Conservation (phyloP, 2,329 filamentous ascomycete genomes). For the Trichoderma hamatum region DNA sequence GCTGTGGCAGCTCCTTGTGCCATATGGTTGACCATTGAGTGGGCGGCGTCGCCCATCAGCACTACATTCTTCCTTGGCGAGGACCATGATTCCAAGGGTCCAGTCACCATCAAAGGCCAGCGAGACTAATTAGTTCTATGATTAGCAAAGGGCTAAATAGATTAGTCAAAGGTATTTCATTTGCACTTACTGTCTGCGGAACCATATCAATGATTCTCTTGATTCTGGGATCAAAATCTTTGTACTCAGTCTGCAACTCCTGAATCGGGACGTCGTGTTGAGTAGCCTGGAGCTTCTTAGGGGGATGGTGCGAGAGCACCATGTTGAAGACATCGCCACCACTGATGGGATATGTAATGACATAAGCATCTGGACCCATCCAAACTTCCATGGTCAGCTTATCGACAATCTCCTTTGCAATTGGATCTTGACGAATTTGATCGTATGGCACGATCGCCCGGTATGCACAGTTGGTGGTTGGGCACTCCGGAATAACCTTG, state of each 20-base stretch:
- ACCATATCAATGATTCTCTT: no score
- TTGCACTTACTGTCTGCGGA: background rate
- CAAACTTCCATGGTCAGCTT: slow-evolving; percentile 3
- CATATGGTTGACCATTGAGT: slow-evolving; percentile 7
- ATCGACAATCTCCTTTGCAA: no score
- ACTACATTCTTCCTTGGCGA: background rate
- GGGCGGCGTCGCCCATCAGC: background rate
- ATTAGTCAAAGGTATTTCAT: background rate
- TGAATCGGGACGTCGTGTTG: no score
- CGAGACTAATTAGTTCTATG: background rate
- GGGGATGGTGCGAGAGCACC: background rate
- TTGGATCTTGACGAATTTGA: no score
- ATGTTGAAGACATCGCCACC: slow-evolving; percentile 9
- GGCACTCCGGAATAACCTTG: background rate
- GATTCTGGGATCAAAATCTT: no score
- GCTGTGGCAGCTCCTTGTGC: slow-evolving; percentile 9
- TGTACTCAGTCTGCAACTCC: no score
- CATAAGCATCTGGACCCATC: background rate
- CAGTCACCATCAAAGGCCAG: background rate
- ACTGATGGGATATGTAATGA: background rate
- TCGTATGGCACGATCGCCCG: background rate
- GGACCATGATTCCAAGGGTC: background rate
- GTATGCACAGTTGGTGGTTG: background rate
- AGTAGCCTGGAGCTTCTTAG: no score
- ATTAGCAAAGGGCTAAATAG: no score